phyloP scores from a whole-genome alignment of 768 basidiomycete species.

The Dentipellis sp. region DNA sequence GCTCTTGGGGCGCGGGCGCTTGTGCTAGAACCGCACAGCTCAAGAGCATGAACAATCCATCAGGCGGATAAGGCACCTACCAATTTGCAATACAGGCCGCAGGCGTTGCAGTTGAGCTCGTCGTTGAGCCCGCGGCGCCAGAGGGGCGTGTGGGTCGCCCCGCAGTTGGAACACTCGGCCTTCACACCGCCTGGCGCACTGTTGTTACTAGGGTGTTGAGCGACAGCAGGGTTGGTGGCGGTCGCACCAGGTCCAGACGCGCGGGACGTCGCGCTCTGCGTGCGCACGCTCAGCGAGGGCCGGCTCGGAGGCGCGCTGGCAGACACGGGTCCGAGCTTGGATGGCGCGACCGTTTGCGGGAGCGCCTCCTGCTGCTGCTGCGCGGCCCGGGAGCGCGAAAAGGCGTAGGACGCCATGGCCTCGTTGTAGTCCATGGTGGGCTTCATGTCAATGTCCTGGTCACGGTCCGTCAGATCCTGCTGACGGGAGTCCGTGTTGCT shows the following conservation, averaged over 20 bases:
- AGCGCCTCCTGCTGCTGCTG: conserved; percentile 26
- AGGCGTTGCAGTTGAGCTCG: conserved; percentile 85
- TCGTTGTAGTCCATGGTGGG: conserved; percentile 16
- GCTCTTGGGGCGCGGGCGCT: conserved; percentile 80
- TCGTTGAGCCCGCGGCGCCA: conserved; percentile 85
- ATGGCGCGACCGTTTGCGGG: conserved; percentile 48
- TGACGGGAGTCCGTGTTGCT: conserved; percentile 7
- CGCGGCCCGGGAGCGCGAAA: conserved; percentile 30
- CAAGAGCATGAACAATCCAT: not conserved
- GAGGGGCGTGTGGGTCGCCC: conserved; percentile 80
- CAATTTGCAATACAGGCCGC: conserved; percentile 80
- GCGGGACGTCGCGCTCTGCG: conserved; percentile 21
- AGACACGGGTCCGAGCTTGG: conserved; percentile 40
- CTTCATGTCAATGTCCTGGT: conserved; percentile 22
- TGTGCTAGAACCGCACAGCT: conserved; percentile 43
- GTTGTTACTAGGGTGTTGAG: conserved; percentile 21
- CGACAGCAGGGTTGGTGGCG: conserved; percentile 18
- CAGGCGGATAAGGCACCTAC: conserved; percentile 30
- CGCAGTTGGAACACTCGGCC: conserved; percentile 83
- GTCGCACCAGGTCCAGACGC: conserved; percentile 60
- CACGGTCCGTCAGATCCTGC: conserved; percentile 15
- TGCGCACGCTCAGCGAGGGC: conserved; percentile 10
- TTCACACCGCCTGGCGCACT: conserved; percentile 53
- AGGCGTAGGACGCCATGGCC: conserved; percentile 23
- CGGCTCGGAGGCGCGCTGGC: not conserved